Evolutionary conservation across 257 asterid genomes (phyloP).

Genomic region (Jasminum sambac): DNA sequence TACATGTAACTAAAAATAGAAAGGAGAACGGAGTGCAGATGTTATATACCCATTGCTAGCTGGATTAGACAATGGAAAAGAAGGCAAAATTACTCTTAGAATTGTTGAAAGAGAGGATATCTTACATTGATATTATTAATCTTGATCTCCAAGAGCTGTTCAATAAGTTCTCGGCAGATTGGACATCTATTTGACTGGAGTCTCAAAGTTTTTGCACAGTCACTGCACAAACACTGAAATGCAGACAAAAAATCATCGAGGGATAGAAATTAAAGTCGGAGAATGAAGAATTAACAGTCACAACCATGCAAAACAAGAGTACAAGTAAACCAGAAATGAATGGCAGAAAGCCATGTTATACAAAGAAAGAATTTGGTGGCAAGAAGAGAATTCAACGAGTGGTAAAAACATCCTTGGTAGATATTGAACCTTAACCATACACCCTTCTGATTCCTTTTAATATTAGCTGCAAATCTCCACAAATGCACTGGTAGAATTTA

Average conservation of each 20-base stretch:
- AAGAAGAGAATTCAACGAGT: background rate
- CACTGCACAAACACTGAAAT: conserved; percentile 69
- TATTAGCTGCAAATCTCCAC: background rate
- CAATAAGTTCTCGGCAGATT: conserved; percentile 62
- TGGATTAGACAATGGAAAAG: conserved; percentile 11
- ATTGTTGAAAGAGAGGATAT: conserved; percentile 15
- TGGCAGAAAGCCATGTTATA: too few species aligned
- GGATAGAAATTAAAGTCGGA: background rate
- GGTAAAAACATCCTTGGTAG: background rate
- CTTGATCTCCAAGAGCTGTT: conserved; percentile 58
- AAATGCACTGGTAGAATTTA: background rate
- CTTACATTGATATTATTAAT: conserved; percentile 37
- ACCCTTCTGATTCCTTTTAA: background rate
- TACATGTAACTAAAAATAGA: background rate
- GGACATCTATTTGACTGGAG: conserved; percentile 76
- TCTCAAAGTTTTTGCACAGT: conserved; percentile 59
- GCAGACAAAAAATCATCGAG: conserved; percentile 11
- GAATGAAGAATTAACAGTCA: background rate
- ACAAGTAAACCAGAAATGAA: conserved; percentile 4
- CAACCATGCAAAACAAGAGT: background rate
- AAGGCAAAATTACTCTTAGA: conserved; percentile 18
- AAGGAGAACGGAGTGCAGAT: conserved; percentile 19
- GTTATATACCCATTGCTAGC: conserved; percentile 31
- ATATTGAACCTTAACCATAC: background rate
- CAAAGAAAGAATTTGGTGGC: background rate